A percentile compares a stretch with the other conserved stretches of the same genome.
Conservation (phyloP, 2,329 filamentous ascomycete genomes). For the Alternaria alternata region DNA sequence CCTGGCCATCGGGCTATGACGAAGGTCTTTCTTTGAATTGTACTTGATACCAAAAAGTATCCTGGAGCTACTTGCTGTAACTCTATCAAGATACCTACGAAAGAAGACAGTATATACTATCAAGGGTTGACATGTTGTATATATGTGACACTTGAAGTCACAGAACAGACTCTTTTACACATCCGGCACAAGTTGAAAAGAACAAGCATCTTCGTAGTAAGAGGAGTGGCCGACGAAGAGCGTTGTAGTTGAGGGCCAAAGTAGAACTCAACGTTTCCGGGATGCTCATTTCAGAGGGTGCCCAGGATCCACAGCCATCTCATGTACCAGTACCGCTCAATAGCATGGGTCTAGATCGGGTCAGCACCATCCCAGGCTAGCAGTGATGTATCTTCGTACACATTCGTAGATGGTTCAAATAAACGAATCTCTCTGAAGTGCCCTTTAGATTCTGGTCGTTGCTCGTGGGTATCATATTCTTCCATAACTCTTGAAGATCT, state of each 20-base stretch:
- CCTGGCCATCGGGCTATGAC: background rate
- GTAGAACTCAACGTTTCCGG: background rate
- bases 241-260: background rate
- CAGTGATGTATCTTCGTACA: conserved; percentile 11
- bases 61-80: background rate
- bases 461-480: conserved; percentile 27
- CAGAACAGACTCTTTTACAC: background rate
- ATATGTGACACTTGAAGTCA: background rate
- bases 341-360: conserved; percentile 5
- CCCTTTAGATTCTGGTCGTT: conserved; percentile 8
- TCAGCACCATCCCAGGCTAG: conserved; percentile 5
- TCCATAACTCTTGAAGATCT: conserved; percentile 3
- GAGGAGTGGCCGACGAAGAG: background rate
- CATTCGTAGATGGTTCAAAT: background rate
- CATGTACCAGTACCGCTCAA: background rate
- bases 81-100: background rate
- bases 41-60: background rate
- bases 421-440: conserved; percentile 2
- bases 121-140: background rate
- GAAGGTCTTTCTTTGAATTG: background rate
- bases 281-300: background rate
- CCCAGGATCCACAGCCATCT: background rate
- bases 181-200: background rate
- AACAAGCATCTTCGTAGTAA: background rate
- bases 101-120: background rate